These are phyloP conservation scores for Syncephalastrum racemosum DNA, from an alignment of 371 early-diverging fungal species.

Conservation along the genomic window DNA sequence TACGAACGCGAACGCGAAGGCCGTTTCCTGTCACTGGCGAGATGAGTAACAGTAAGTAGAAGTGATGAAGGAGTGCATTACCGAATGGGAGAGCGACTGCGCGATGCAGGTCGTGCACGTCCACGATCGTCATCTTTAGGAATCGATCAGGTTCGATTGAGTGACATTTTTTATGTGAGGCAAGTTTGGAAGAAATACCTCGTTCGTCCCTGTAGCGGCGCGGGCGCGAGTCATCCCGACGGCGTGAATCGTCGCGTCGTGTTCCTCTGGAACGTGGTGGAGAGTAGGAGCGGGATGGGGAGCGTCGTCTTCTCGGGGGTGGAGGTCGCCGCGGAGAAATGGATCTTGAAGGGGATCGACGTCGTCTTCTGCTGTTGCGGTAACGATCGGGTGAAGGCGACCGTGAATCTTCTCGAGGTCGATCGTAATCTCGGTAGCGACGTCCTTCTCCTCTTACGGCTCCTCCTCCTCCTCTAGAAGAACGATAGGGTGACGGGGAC, in stretches of 20 bases:
- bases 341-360: slow-evolving; percentile 8
- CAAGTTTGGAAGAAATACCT: too few species aligned
- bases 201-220: too few species aligned
- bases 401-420: slow-evolving; percentile 31
- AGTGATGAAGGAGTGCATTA: background rate
- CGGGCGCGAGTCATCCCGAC: background rate
- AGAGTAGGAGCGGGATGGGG: slow-evolving; percentile 11
- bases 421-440: slow-evolving; percentile 46
- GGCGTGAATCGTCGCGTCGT: background rate
- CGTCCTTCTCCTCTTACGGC: slow-evolving; percentile 4
- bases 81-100: slow-evolving; percentile 5
- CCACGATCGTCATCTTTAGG: slow-evolving; percentile 3
- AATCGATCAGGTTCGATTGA: background rate
- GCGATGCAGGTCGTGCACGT: slow-evolving; percentile 12
- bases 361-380: too few species aligned
- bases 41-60: background rate
- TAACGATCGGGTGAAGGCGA: slow-evolving; percentile 13
- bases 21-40: slow-evolving; percentile 1
- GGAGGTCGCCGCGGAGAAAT: slow-evolving; percentile 17
- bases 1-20: slow-evolving; percentile 1
- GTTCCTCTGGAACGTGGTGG: slow-evolving; percentile 5
- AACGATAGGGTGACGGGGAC: slow-evolving; percentile 38
- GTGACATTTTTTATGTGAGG: too few species aligned
- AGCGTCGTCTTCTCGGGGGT: slow-evolving; percentile 13
- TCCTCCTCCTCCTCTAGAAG: background rate